Base-by-base conservation (phyloP, 2,329 filamentous ascomycete species). In the Neonectria hederae region DNA sequence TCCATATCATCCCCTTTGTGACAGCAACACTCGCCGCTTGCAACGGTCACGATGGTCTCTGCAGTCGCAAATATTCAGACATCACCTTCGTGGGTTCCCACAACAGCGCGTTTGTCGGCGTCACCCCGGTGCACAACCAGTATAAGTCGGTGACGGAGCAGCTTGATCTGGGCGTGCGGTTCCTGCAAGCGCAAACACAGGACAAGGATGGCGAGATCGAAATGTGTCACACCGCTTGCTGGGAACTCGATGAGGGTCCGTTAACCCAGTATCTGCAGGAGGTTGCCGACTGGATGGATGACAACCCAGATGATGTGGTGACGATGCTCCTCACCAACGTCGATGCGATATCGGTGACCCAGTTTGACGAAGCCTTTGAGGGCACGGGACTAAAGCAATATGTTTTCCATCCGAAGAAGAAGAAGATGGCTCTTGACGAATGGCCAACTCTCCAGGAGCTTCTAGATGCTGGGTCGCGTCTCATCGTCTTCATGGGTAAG, bases 361-460 rank as follows among this genome's bases (percentile, higher is more conserved):
- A 87, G 38, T 86, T 90, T 35, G 83, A 80, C 46, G 77, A 81
- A 11, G 81, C 83, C 6, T 91, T 90, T 71, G 77, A 81, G 49
- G 75, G 81, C 2, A 83, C 86, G 1, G 85, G 86, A 13, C 81
- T 92, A 59, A 84, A 83, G 45, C 70, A 83, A 21, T 85, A 88
- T 68, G 86, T 85, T 10, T 92, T 87, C 66, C 79, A 79, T 1
- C 86, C 89, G 0, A 76, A 81, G 9, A 73, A 81, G 9, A 73
- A 74, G 28, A 67, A 63, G 13, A 69, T 85, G 45, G 71, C 74
- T n/a, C 71, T 83, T 35, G 72, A 85, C 54, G 84, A 84, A 70
- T 83, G 93, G 92, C 92, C 92, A 77, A 94, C 91, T 0, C 81
- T 94, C 14, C 84, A 88, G 70, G 76, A 84, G 19, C 77, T 95